These are phyloP conservation scores for Carpinus viminea DNA, from an alignment of 306 rosid species.

Conservation along the genomic window DNA sequence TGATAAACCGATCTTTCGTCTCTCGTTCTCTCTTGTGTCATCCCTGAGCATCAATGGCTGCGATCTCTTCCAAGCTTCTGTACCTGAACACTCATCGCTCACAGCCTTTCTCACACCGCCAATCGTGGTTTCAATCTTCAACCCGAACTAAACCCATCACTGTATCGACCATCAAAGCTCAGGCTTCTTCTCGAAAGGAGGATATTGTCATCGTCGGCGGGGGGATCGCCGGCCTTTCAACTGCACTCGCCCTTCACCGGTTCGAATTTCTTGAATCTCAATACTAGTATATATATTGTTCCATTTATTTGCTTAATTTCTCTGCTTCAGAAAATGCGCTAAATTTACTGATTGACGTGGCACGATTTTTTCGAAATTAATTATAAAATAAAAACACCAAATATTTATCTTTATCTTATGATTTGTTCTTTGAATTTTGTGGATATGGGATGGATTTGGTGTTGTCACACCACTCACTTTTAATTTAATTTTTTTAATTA, in stretches of 20 bases:
- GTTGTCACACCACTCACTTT: too few relatives aligned
- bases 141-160: conserved; percentile 27
- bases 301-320: neutral
- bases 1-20: too few relatives aligned
- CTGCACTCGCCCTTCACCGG: conserved; percentile 80
- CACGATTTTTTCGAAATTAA: neutral
- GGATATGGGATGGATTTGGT: too few relatives aligned
- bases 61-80: conserved; percentile 32
- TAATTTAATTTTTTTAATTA: too few relatives aligned
- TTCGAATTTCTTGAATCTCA: neutral
- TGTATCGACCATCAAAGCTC: conserved; percentile 34
- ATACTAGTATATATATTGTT: neutral
- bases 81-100: conserved; percentile 31
- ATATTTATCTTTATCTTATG: too few relatives aligned
- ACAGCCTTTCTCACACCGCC: neutral
- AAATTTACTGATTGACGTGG: neutral
- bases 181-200: conserved; percentile 42
- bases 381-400: neutral
- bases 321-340: neutral
- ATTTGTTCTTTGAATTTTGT: too few relatives aligned
- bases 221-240: conserved; percentile 79
- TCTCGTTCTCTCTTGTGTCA: too few relatives aligned
- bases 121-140: conserved; percentile 20
- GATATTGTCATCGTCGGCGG: conserved; percentile 69
- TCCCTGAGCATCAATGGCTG: conserved; percentile 39